Conservation (phyloP, 306 rosid species). For the barrel medic (Medicago truncatula) region DNA sequence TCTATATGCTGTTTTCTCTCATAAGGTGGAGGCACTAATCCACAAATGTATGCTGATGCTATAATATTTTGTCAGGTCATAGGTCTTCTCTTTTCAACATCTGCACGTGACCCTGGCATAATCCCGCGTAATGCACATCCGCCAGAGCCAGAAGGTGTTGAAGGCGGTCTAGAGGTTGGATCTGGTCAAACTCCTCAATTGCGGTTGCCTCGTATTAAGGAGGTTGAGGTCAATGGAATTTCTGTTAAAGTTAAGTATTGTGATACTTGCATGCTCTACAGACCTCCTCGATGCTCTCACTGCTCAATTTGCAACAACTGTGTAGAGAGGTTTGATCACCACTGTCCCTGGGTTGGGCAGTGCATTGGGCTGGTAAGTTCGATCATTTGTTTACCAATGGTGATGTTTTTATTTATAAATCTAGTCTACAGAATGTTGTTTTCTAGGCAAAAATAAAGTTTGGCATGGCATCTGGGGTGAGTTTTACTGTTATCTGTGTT, state of each 20-base stretch:
- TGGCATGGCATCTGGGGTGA: not conserved
- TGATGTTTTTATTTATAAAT: not conserved
- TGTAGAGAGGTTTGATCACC: conserved; percentile 93
- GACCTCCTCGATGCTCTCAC: conserved; percentile 99
- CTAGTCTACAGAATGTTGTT: too few relatives aligned
- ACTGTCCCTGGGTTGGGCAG: conserved; percentile 99
- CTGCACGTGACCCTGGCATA: conserved; percentile 98
- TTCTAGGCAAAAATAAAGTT: not conserved
- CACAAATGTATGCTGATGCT: conserved; percentile 12
- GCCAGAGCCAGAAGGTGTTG: conserved; percentile 90
- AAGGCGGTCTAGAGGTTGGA: conserved; percentile 72
- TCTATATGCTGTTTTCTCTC: not conserved
- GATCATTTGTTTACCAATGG: conserved; percentile 21
- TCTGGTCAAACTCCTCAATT: conserved; percentile 91
- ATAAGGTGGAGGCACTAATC: too few relatives aligned
- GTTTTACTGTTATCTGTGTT: conserved; percentile 9
- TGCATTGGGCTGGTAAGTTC: conserved; percentile 91
- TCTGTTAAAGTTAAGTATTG: conserved; percentile 84
- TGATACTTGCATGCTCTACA: conserved; percentile 98
- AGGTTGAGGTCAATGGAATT: conserved; percentile 84
- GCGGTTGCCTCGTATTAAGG: conserved; percentile 87
- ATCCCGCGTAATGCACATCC: conserved; percentile 96
- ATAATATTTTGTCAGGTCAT: conserved; percentile 61
- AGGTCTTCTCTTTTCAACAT: conserved; percentile 79
- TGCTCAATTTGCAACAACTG: conserved; percentile 98